A percentile compares a stretch with the other conserved stretches of the same genome.
phyloP scores from a whole-genome alignment of 495 filamentous ascomycete species.

The Tuber indicum region DNA sequence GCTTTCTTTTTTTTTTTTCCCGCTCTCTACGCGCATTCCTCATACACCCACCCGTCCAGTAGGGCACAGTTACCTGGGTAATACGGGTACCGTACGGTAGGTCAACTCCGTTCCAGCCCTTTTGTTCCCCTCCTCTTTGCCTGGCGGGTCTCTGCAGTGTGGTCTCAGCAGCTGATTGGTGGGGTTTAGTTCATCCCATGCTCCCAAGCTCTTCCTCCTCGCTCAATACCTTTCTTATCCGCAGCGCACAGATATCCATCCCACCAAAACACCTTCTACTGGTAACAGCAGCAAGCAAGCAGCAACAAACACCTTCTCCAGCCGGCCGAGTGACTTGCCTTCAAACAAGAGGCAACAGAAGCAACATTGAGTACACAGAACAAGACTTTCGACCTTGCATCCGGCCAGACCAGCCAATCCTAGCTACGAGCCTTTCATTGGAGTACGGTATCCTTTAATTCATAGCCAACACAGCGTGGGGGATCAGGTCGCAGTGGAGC shows the following conservation, averaged over 20 bases:
- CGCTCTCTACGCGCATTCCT: not conserved
- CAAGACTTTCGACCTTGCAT: not conserved
- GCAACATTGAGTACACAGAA: not conserved
- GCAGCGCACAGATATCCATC: constrained; percentile 36
- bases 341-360: not conserved
- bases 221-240: constrained; percentile 33
- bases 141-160: constrained; percentile 28
- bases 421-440: constrained; percentile 16
- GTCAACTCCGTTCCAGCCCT: constrained; percentile 28
- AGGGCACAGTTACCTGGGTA: constrained; percentile 1
- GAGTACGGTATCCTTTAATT: constrained; percentile 3
- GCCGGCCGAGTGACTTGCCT: constrained; percentile 14
- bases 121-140: constrained; percentile 23
- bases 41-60: not conserved
- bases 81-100: not conserved
- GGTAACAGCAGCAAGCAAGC: constrained; percentile 23
- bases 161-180: constrained; percentile 29
- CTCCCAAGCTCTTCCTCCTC: constrained; percentile 31
- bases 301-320: constrained; percentile 9
- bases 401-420: constrained; percentile 14
- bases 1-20: not conserved
- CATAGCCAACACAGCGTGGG: constrained; percentile 14
- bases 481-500: not conserved
- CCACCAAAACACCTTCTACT: constrained; percentile 27
- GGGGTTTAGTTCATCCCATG: constrained; percentile 39